phyloP scores from a whole-genome alignment of 805 yeast species.

The Teunomyces aglyptinius region DNA sequence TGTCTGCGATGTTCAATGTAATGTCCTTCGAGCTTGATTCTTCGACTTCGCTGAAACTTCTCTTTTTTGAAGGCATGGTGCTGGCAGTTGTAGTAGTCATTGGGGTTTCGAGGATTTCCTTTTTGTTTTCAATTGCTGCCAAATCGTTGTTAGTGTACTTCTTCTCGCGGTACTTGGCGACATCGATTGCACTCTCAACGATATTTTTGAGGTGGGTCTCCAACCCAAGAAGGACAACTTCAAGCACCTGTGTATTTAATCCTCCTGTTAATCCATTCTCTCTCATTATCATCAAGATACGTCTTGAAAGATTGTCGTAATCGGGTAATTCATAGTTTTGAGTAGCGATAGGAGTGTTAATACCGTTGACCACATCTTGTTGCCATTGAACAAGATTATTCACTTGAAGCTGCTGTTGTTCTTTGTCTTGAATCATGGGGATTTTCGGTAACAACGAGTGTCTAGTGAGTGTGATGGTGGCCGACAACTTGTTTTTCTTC shows the following conservation, averaged over 20 bases:
- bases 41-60: conserved; percentile 19
- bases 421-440: conserved; percentile 63
- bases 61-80: conserved; percentile 14
- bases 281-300: conserved; percentile 79
- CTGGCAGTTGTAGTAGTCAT: conserved; percentile 5
- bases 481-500: conserved; percentile 69
- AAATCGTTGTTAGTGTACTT: conserved; percentile 41
- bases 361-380: conserved; percentile 84
- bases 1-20: conserved; percentile 62
- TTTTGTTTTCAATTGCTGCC: conserved; percentile 18
- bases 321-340: conserved; percentile 86
- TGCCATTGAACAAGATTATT: conserved; percentile 76
- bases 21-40: conserved; percentile 18
- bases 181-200: conserved; percentile 71
- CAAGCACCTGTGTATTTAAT: conserved; percentile 75
- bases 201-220: conserved; percentile 76
- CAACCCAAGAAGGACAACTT: conserved; percentile 72
- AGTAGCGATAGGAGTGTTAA: conserved; percentile 74
- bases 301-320: conserved; percentile 57
- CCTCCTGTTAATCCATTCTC: conserved; percentile 87
- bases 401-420: conserved; percentile 43
- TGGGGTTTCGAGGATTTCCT: conserved; percentile 13
- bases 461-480: conserved; percentile 66
- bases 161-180: conserved; percentile 58
- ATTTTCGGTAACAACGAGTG: conserved; percentile 78